Conservation (phyloP, 2,329 filamentous ascomycete species). For the Cladophialophora yegresii region DNA sequence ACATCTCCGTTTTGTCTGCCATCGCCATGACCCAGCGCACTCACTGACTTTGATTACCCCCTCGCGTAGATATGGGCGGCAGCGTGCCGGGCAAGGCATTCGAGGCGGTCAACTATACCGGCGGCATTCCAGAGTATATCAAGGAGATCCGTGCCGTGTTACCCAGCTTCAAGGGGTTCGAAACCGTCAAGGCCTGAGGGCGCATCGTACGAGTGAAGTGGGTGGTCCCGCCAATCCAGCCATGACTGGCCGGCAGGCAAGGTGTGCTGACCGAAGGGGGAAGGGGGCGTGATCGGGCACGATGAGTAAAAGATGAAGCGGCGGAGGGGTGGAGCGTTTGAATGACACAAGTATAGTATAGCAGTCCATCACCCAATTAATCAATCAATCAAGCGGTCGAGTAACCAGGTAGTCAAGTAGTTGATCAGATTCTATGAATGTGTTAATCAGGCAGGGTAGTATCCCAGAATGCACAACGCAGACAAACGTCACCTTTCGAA, state of each 20-base stretch:
- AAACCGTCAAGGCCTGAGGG: constrained; percentile 28
- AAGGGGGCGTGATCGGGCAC: not conserved
- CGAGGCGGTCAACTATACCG: constrained; percentile 55
- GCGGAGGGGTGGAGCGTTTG: not conserved
- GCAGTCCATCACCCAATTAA: not conserved
- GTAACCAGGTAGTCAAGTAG: not conserved
- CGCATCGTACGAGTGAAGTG: not conserved
- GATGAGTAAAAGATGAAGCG: not conserved
- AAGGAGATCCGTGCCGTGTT: constrained; percentile 34
- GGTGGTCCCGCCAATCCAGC: not conserved
- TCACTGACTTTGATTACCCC: not conserved
- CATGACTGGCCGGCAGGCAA: not conserved
- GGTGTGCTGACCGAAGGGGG: not conserved
- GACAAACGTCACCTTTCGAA: not conserved
- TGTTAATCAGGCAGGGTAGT: not conserved
- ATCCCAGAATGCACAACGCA: not conserved
- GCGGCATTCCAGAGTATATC: constrained; percentile 36
- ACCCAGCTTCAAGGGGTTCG: constrained; percentile 32
- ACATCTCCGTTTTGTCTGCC: not conserved
- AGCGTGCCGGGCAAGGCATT: constrained; percentile 58
- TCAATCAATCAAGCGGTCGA: not conserved
- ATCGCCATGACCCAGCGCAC: not conserved
- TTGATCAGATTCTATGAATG: not conserved
- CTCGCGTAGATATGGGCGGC: constrained; percentile 57
- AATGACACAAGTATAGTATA: not conserved